A percentile compares a stretch with the other conserved stretches of the same genome.
These are phyloP conservation scores for Chaetomiaceae sp. DNA, from an alignment of 2,329 filamentous ascomycete genomes.

Conservation along the genomic window DNA sequence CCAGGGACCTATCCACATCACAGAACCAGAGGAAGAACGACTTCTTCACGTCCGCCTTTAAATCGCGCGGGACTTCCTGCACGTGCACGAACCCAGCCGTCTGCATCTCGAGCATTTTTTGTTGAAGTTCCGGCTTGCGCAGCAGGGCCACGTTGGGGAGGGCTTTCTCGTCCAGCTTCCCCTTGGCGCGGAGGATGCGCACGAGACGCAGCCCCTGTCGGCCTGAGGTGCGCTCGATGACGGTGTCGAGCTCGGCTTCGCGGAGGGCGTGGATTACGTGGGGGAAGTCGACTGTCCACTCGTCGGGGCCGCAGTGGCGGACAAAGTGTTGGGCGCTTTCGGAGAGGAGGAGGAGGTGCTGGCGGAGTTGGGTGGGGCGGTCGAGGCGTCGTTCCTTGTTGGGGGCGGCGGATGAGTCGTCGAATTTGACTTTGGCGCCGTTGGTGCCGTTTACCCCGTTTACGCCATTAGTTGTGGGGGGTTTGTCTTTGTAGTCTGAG, in stretches of 20 bases:
- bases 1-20: constrained; percentile 67
- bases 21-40: constrained; percentile 93
- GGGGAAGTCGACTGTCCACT: constrained; percentile 84
- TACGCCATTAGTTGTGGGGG: constrained; percentile 27
- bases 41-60: constrained; percentile 69
- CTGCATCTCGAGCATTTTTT: constrained; percentile 80
- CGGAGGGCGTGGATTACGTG: constrained; percentile 65
- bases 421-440: constrained; percentile 48
- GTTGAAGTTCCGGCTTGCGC: constrained; percentile 78
- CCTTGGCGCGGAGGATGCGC: constrained; percentile 78
- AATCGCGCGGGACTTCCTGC: constrained; percentile 90
- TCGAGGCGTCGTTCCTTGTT: constrained; percentile 47
- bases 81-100: constrained; percentile 82
- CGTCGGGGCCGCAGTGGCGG: constrained; percentile 62
- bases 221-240: constrained; percentile 74
- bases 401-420: constrained; percentile 41
- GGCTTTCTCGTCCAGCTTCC: constrained; percentile 92
- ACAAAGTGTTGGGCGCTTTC: constrained; percentile 67
- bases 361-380: constrained; percentile 50
- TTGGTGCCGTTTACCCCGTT: constrained; percentile 26
- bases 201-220: constrained; percentile 75
- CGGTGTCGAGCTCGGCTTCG: constrained; percentile 74
- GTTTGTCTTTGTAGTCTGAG: constrained; percentile 28
- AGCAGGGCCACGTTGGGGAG: constrained; percentile 77
- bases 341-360: constrained; percentile 68